Evolutionary conservation across 2,329 filamentous ascomycete genomes (phyloP).

Genomic region (Mycosphaerelloides madeirae): DNA sequence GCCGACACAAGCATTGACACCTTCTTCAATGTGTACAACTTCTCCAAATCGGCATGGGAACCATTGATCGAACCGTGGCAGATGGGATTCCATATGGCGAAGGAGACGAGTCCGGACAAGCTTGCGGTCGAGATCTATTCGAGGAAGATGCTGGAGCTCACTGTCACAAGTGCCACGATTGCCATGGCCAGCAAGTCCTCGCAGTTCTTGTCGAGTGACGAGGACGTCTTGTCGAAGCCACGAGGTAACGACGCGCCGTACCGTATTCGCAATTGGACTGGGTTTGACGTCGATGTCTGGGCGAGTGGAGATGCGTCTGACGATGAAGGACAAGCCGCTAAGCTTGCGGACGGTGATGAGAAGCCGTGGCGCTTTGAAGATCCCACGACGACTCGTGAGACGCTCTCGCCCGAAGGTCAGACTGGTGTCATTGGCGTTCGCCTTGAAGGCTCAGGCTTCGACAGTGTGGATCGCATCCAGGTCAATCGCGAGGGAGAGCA

Average conservation of each 20-base stretch:
- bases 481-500: constrained; percentile 93
- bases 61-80: constrained; percentile 95
- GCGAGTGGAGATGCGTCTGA: constrained; percentile 62
- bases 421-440: constrained; percentile 75
- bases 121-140: constrained; percentile 83
- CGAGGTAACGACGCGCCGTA: constrained; percentile 89
- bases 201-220: constrained; percentile 78
- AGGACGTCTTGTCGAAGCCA: constrained; percentile 90
- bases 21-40: constrained; percentile 97
- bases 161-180: constrained; percentile 87
- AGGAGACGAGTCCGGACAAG: constrained; percentile 67
- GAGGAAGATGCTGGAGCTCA: constrained; percentile 85
- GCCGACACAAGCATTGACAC: constrained; percentile 88
- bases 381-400: constrained; percentile 93
- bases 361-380: constrained; percentile 95
- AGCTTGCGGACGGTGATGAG: constrained; percentile 82
- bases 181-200: constrained; percentile 89
- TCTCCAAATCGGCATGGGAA: constrained; percentile 98
- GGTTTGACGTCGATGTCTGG: constrained; percentile 82
- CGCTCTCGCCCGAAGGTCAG: constrained; percentile 75
- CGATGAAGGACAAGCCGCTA: constrained; percentile 65
- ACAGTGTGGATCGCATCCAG: constrained; percentile 79
- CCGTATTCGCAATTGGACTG: constrained; percentile 89
- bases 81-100: constrained; percentile 82
- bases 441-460: constrained; percentile 90